Conservation (phyloP, 148 eudicot species). For the Fallopia convolvulus region DNA sequence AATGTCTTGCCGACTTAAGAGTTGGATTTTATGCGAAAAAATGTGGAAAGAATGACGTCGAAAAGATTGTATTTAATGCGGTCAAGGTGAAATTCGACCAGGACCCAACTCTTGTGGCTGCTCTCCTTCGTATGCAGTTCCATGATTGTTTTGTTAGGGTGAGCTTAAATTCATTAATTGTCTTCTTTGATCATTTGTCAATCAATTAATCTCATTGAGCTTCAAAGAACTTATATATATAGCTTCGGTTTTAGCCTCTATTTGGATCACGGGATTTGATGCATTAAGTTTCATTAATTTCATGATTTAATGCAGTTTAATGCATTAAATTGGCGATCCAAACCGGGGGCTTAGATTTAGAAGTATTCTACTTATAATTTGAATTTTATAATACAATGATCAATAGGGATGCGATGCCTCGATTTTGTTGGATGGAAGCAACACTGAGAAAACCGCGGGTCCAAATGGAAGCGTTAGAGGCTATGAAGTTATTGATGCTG, state of each 20-base stretch:
- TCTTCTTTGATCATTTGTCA: too few relatives aligned
- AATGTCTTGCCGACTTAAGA: constrained; percentile 18
- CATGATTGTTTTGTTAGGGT: constrained; percentile 52
- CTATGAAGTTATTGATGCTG: too few relatives aligned
- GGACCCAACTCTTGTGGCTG: constrained; percentile 24
- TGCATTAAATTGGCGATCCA: too few relatives aligned
- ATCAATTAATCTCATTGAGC: too few relatives aligned
- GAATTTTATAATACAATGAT: neutral
- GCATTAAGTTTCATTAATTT: too few relatives aligned
- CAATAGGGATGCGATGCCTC: constrained; percentile 54
- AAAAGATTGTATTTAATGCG: constrained; percentile 20
- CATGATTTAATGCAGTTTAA: too few relatives aligned
- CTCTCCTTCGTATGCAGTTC: constrained; percentile 38
- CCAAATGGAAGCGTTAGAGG: neutral
- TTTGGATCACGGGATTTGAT: too few relatives aligned
- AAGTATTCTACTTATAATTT: too few relatives aligned
- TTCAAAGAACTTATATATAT: too few relatives aligned
- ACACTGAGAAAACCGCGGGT: neutral
- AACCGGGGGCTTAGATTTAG: too few relatives aligned
- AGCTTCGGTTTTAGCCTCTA: too few relatives aligned
- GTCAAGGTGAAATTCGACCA: neutral
- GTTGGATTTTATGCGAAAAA: constrained; percentile 35
- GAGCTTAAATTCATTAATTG: neutral
- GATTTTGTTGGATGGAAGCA: constrained; percentile 29
- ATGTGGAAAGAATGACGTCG: constrained; percentile 28